Percentiles rank a stretch among this genome's conserved stretches.
Evolutionary conservation across 768 basidiomycete species (phyloP).

Genomic region (Coprinopsis strossmayeri): DNA sequence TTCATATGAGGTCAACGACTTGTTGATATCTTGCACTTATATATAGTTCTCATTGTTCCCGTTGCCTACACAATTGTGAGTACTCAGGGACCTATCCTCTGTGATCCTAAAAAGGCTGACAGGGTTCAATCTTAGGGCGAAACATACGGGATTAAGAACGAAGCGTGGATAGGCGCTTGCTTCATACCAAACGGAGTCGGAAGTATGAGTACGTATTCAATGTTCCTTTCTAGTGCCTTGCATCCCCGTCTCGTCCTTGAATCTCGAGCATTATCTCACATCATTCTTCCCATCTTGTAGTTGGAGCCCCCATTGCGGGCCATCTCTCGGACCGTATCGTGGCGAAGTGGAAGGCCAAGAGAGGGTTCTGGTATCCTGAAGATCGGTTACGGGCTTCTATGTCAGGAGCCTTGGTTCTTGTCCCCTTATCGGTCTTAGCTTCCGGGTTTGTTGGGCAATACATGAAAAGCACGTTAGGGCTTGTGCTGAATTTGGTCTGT

Average conservation of each 20-base stretch:
- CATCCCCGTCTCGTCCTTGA: neutral
- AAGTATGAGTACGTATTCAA: conserved; percentile 40
- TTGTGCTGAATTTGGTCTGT: conserved; percentile 44
- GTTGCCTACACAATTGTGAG: conserved; percentile 62
- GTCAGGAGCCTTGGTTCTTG: conserved; percentile 37
- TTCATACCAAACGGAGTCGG: conserved; percentile 58
- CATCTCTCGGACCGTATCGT: conserved; percentile 51
- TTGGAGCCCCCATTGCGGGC: conserved; percentile 56
- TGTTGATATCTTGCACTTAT: too few species aligned
- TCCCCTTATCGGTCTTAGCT: conserved; percentile 44
- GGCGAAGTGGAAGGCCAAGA: conserved; percentile 35
- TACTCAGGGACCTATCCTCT: conserved; percentile 3
- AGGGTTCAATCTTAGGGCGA: conserved; percentile 34
- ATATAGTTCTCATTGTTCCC: conserved; percentile 47
- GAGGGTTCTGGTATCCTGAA: conserved; percentile 60
- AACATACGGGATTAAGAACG: conserved; percentile 48
- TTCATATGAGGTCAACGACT: too few species aligned
- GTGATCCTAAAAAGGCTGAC: neutral
- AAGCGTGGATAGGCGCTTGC: conserved; percentile 51
- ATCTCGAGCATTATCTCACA: neutral
- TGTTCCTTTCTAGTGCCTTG: neutral
- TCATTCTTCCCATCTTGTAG: conserved; percentile 25
- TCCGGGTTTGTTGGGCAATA: conserved; percentile 47
- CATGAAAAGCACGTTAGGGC: conserved; percentile 41
- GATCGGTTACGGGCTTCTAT: conserved; percentile 55